phyloP scores from a whole-genome alignment of 345 rosid species.

The Microcos paniculata region DNA sequence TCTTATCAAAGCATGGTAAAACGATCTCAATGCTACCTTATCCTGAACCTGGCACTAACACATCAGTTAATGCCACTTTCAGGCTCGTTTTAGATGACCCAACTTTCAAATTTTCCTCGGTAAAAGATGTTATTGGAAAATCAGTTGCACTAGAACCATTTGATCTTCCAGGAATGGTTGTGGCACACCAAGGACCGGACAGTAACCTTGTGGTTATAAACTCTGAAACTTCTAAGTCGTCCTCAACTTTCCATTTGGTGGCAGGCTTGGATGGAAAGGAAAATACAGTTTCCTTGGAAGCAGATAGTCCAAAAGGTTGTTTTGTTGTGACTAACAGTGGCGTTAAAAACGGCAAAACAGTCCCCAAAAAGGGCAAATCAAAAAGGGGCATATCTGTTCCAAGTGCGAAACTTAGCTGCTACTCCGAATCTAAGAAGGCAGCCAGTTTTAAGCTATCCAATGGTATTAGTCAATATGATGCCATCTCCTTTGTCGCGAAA shows the following conservation, averaged over 20 bases:
- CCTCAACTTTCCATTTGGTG: conserved; percentile 49
- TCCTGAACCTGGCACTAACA: conserved; percentile 55
- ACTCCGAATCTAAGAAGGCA: conserved; percentile 31
- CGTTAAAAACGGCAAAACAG: background rate
- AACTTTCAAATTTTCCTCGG: conserved; percentile 14
- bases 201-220: conserved; percentile 33
- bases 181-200: conserved; percentile 39
- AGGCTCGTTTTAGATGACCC: conserved; percentile 42
- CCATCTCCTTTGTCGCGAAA: conserved; percentile 68
- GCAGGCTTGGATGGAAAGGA: conserved; percentile 65
- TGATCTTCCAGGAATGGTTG: conserved; percentile 65
- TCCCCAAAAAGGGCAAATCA: background rate
- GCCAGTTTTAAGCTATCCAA: conserved; percentile 55
- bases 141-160: conserved; percentile 67
- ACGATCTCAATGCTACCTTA: conserved; percentile 54
- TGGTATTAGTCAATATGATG: conserved; percentile 58
- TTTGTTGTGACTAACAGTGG: conserved; percentile 41
- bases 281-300: conserved; percentile 54
- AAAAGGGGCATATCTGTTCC: conserved; percentile 20
- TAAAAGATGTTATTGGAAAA: conserved; percentile 43
- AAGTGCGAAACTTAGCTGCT: conserved; percentile 51
- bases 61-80: conserved; percentile 62
- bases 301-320: conserved; percentile 49
- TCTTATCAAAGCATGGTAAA: conserved; percentile 51
- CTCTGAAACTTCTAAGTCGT: conserved; percentile 19